A percentile compares a stretch with the other conserved stretches of the same genome.
These are phyloP conservation scores for Chrysosphaeria jannelii DNA, from an alignment of 2,329 filamentous ascomycete genomes.

Conservation along the genomic window DNA sequence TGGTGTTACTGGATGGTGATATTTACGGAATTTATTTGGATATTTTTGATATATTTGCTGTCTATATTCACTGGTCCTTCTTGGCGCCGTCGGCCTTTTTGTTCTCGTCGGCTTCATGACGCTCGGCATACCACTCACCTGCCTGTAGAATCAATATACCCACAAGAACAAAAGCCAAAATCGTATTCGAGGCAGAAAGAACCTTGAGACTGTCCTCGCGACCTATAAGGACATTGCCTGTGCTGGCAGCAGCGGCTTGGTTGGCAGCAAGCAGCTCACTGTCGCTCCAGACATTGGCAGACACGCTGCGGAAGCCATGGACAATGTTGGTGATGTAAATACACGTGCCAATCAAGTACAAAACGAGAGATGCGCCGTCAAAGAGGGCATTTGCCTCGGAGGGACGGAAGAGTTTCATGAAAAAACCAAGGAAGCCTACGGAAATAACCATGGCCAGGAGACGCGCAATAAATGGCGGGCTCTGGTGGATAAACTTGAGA, in stretches of 20 bases:
- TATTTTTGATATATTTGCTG: conserved; percentile 2
- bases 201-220: conserved; percentile 79
- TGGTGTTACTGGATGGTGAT: neutral
- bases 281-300: conserved; percentile 28
- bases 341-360: conserved; percentile 64
- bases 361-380: conserved; percentile 50
- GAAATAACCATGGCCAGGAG: conserved; percentile 83
- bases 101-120: conserved; percentile 54
- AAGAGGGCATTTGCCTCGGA: conserved; percentile 90
- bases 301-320: conserved; percentile 69
- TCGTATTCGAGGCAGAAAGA: conserved; percentile 81
- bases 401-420: conserved; percentile 83
- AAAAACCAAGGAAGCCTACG: conserved; percentile 62
- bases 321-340: conserved; percentile 94
- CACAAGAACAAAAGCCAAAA: conserved; percentile 70
- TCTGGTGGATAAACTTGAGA: conserved; percentile 70
- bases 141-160: conserved; percentile 82
- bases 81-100: conserved; percentile 13
- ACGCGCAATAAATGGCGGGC: conserved; percentile 70
- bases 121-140: conserved; percentile 97
- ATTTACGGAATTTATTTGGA: conserved; percentile 1
- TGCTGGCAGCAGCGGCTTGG: conserved; percentile 12
- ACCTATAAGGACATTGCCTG: conserved; percentile 38
- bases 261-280: conserved; percentile 9
- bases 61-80: conserved; percentile 1